Base-by-base conservation (phyloP, 495 filamentous ascomycete species). In the Trichoderma gamsii region DNA sequence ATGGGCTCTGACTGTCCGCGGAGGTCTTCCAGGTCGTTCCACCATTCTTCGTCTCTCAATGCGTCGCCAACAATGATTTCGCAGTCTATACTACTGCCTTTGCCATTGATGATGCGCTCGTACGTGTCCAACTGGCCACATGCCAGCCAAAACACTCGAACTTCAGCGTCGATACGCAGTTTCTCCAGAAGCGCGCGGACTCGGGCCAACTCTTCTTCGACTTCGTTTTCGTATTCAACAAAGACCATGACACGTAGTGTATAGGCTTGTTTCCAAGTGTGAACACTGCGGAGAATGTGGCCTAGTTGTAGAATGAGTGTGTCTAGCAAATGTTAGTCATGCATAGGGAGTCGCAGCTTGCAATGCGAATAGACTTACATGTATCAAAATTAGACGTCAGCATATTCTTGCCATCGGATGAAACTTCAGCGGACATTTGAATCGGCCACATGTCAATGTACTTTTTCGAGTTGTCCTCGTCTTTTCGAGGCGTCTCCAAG, bases 371-470 rank as follows among this genome's bases (percentile, higher is more conserved):
- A n/a, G 2, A 74, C 82, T 77, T 67, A 83, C 82, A 96, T 11
- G 91, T 96, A 73, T 96, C 92, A 76, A 96, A 96, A 71, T 96
- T 96, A 0, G 92, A 95, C 3, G 92, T 96, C 61, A 92, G 73
- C 21, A 94, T 84, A 72, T 88, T 93, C 70, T 88, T 85, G 15
- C 78, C 78, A 15, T 86, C 87, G 13, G 87, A 82, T 2, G 81
- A 79, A 59, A 95, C 85, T 69, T 92, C 91, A 41, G 92, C 92
- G 13, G 90, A 92, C 85, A 87, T 87, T 68, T 87, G 92, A 69
- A 96, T 93, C 0, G 92, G 92, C 92, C 92, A 96, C 12, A 96
- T 79, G 71, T 96, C 92, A 66, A 96, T 93, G 70, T 87, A 94
- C 71, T 88, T 90, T 75, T 95, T 95, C 3, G 76, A 79, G 63